A percentile compares a stretch with the other conserved stretches of the same genome.
These are phyloP conservation scores for Phytophthora niederhauseri DNA, from an alignment of 352 stramenopile species.

Conservation along the genomic window DNA sequence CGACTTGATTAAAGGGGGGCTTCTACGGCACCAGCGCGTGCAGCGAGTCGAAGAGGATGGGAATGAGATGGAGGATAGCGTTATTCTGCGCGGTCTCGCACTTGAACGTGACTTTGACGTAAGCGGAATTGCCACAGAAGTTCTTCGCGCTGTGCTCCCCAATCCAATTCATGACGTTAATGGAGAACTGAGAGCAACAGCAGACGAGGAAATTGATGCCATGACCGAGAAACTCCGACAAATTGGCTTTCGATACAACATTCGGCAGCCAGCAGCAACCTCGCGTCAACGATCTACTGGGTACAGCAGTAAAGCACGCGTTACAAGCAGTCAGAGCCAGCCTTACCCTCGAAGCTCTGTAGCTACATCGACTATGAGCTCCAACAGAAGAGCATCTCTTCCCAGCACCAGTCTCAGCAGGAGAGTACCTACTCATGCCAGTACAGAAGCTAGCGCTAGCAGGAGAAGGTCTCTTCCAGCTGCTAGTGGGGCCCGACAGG, in stretches of 20 bases:
- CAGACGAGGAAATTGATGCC: constrained; percentile 22
- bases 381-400: constrained; percentile 11
- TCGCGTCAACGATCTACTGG: constrained; percentile 7
- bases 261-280: constrained; percentile 5
- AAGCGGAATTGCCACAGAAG: constrained; percentile 24
- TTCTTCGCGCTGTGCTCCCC: constrained; percentile 24
- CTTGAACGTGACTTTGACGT: constrained; percentile 24
- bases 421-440: not conserved
- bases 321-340: not conserved
- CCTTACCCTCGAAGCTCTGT: constrained; percentile 7
- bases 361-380: not conserved
- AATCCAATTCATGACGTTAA: not conserved
- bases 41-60: constrained; percentile 31
- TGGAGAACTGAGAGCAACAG: not conserved
- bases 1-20: constrained; percentile 29
- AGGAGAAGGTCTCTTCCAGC: constrained; percentile 6
- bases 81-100: constrained; percentile 24
- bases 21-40: constrained; percentile 39
- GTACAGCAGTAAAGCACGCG: constrained; percentile 1
- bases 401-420: not conserved
- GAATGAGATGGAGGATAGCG: not conserved
- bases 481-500: not conserved
- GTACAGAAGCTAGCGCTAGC: not conserved
- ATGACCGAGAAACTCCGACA: constrained; percentile 29
- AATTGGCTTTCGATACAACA: constrained; percentile 36